Percentiles rank a stretch among this genome's conserved stretches.
These are phyloP conservation scores for Apiospora rasikravindrae DNA, from an alignment of 2,329 filamentous ascomycete genomes.

Conservation along the genomic window DNA sequence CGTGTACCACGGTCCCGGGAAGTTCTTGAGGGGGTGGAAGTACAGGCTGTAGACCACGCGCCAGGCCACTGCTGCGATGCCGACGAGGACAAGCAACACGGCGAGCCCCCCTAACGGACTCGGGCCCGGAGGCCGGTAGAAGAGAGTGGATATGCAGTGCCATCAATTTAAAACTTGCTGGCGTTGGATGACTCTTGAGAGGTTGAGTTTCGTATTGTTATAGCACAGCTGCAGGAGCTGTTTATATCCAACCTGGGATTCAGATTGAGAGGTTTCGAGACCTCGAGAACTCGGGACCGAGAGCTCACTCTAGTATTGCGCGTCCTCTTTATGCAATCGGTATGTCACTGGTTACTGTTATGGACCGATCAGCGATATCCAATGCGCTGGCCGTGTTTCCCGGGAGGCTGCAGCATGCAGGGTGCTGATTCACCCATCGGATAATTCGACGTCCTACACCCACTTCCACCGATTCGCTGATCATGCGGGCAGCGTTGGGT, in stretches of 20 bases:
- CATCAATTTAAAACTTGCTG: not conserved
- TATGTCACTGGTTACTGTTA: not conserved
- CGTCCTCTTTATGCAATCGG: not conserved
- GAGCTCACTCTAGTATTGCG: too few species aligned
- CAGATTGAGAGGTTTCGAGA: too few species aligned
- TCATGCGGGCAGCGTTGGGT: not conserved
- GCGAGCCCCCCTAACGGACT: not conserved
- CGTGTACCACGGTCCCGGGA: slow-evolving; percentile 32
- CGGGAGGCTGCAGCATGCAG: not conserved
- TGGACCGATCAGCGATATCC: not conserved
- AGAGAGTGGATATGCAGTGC: not conserved
- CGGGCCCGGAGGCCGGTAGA: not conserved
- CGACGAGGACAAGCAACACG: not conserved
- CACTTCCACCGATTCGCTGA: not conserved
- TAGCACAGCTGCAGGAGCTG: too few species aligned
- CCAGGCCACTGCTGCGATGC: not conserved
- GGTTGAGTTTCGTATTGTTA: too few species aligned
- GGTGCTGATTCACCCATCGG: not conserved
- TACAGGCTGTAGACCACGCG: slow-evolving; percentile 28
- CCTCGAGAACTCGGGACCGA: too few species aligned
- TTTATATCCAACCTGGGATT: too few species aligned
- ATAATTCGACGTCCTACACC: too few species aligned
- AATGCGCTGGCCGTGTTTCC: not conserved
- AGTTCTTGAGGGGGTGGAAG: slow-evolving; percentile 31
- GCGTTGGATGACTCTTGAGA: too few species aligned